Conservation (phyloP, 495 filamentous ascomycete genomes). For the Xylaria cubensis region DNA sequence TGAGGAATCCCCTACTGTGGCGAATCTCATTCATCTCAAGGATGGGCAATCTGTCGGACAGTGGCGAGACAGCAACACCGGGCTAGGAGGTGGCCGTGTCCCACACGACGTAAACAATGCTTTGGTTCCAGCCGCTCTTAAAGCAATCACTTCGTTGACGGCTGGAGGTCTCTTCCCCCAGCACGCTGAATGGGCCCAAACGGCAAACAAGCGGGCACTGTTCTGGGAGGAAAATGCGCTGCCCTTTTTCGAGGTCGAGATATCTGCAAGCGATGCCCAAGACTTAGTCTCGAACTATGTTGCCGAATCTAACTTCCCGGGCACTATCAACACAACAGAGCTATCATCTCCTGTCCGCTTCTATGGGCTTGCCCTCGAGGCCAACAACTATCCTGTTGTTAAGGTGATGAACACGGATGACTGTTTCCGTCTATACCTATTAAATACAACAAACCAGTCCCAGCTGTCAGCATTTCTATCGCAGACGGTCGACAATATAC, state of each 20-base stretch:
- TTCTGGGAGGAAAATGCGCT: slow-evolving; percentile 70
- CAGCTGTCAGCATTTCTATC: slow-evolving; percentile 64
- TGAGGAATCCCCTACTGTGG: slow-evolving; percentile 40
- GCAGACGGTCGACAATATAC: slow-evolving; percentile 61
- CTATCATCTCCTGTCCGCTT: slow-evolving; percentile 44
- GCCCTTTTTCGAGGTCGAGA: slow-evolving; percentile 60
- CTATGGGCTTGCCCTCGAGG: slow-evolving; percentile 62
- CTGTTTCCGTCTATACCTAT: slow-evolving; percentile 67
- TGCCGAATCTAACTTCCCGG: slow-evolving; percentile 48
- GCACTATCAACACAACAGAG: slow-evolving; percentile 47
- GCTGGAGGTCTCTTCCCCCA: slow-evolving; percentile 56
- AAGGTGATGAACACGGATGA: slow-evolving; percentile 69
- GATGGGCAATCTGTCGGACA: slow-evolving; percentile 63
- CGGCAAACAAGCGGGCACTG: slow-evolving; percentile 59
- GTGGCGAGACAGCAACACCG: slow-evolving; percentile 68
- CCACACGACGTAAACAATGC: slow-evolving; percentile 73
- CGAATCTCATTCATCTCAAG: slow-evolving; percentile 65
- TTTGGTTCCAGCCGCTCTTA: slow-evolving; percentile 65
- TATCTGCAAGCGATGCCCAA: slow-evolving; percentile 52
- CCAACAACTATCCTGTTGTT: slow-evolving; percentile 57
- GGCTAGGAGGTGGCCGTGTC: slow-evolving; percentile 67
- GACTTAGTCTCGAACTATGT: slow-evolving; percentile 57
- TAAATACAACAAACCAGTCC: slow-evolving; percentile 64
- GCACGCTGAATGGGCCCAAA: slow-evolving; percentile 54
- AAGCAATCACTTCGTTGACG: slow-evolving; percentile 61